A percentile compares a stretch with the other conserved stretches of the same genome.
phyloP scores from a whole-genome alignment of 805 yeast genomes.

The Maudiozyma saulgeensis region DNA sequence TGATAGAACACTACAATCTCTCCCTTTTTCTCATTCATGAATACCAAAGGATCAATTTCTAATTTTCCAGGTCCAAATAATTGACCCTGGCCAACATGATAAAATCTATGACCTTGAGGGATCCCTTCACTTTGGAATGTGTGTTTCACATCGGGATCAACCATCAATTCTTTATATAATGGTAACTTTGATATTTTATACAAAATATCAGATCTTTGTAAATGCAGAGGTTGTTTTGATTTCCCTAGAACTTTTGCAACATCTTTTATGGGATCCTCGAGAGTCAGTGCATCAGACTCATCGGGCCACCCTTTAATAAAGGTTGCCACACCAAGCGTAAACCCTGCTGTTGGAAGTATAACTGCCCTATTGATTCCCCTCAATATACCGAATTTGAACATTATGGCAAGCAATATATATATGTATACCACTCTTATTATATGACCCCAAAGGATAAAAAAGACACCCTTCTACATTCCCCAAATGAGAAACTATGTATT shows the following conservation, averaged over 20 bases:
- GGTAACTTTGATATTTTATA: conserved; percentile 11
- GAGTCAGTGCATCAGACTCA: conserved; percentile 12
- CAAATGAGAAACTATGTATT: no score
- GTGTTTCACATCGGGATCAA: conserved; percentile 11
- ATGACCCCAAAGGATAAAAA: no score
- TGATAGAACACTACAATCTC: conserved; percentile 59
- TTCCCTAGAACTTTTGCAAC: conserved; percentile 1
- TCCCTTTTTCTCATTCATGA: conserved; percentile 40
- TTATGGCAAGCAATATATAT: neutral
- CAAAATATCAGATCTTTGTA: conserved; percentile 25
- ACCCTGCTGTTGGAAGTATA: conserved; percentile 24
- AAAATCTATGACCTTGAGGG: conserved; percentile 48
- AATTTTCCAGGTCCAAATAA: conserved; percentile 57
- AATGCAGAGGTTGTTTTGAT: conserved; percentile 6
- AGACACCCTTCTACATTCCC: no score
- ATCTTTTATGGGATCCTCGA: conserved; percentile 6
- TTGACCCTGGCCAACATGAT: conserved; percentile 66
- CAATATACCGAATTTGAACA: neutral
- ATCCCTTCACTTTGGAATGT: conserved; percentile 35
- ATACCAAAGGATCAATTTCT: conserved; percentile 69
- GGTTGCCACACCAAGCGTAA: conserved; percentile 20
- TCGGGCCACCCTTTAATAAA: conserved; percentile 29
- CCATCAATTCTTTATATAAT: conserved; percentile 15
- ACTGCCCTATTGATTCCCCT: conserved; percentile 12
- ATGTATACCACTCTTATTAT: neutral